Evolutionary conservation across 768 basidiomycete genomes (phyloP), one percentile per base, ranked within the genome.

Genomic region (Pulveroboletus frians): DNA sequence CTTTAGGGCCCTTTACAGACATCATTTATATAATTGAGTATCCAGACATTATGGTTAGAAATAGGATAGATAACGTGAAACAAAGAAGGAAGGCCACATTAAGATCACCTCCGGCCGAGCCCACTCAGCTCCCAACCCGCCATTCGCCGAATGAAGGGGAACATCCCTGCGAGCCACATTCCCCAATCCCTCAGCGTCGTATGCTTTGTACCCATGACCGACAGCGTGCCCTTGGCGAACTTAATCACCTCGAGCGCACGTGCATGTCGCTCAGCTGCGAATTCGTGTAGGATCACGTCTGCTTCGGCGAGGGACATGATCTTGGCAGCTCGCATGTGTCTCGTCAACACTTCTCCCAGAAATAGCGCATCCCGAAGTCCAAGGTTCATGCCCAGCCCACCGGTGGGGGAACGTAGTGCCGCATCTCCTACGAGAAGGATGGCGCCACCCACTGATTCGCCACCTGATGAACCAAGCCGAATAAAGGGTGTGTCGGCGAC

Each of bases 301-400:
- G 57, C 57, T 17, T 54, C 56, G 8, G 50, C n/a, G 13, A 43
- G 29, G 3, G 56, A 15, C 20, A 38, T 36, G 0, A 47, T 50
- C 35, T 58, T 46, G 3, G 51, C 11, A 31, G 53, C 55, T 4
- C 39, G 53, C 2, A 71, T 50, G 58, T 75, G 74, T 17, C 66
- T 61, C 15, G 62, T 59, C 36, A 80, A 59, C 9, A 58, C 70
- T 15, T 71, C 68, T 7, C 72, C 77, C 4, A 80, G 69, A 42
- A 67, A 65, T 18, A 78, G 59, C 8, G 74, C 77, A 51, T 81
- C 79, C 13, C 78, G 71, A n/a, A 81, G 63, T 5, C 79, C 76
- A n/a, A 80, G 71, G 51, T 79, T 79, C 78, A 81, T 76, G 9
- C 79, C 79, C 48, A 79, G 78, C 1, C 79, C 79, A 2, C 79